phyloP scores from a whole-genome alignment of 768 basidiomycete species.

The Cubamyces sp. region DNA sequence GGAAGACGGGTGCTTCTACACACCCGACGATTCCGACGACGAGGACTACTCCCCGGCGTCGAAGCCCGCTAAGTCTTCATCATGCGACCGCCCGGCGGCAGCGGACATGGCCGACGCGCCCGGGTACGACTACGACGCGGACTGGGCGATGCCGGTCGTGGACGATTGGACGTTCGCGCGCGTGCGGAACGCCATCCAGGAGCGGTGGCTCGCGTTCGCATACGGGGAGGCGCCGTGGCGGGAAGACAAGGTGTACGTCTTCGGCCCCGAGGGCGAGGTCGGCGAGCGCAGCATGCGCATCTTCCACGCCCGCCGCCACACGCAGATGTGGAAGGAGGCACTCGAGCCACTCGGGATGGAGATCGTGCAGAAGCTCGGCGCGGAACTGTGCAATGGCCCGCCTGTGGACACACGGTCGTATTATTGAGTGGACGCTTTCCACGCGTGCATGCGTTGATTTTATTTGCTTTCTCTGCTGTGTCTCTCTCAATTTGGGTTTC shows the following conservation, averaged over 20 bases:
- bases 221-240: slow-evolving; percentile 75
- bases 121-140: slow-evolving; percentile 36
- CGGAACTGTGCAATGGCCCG: slow-evolving; percentile 76
- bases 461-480: background rate
- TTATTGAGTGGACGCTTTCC: slow-evolving; percentile 6
- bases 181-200: slow-evolving; percentile 73
- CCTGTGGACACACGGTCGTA: slow-evolving; percentile 31
- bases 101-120: slow-evolving; percentile 38
- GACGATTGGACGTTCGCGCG: slow-evolving; percentile 69
- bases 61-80: background rate
- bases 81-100: background rate
- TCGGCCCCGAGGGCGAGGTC: slow-evolving; percentile 82
- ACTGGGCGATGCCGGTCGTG: slow-evolving; percentile 60
- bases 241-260: slow-evolving; percentile 72
- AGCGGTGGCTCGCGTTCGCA: slow-evolving; percentile 76
- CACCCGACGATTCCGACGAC: slow-evolving; percentile 35
- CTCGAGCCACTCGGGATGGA: slow-evolving; percentile 69
- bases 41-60: slow-evolving; percentile 22
- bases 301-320: slow-evolving; percentile 67
- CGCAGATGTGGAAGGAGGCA: slow-evolving; percentile 62
- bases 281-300: slow-evolving; percentile 70
- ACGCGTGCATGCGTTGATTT: background rate
- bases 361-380: slow-evolving; percentile 72
- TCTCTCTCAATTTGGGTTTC: too few relatives aligned
- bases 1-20: slow-evolving; percentile 39